Conservation (phyloP, 176 grass and related monocot genomes). For the Juncus effusus region DNA sequence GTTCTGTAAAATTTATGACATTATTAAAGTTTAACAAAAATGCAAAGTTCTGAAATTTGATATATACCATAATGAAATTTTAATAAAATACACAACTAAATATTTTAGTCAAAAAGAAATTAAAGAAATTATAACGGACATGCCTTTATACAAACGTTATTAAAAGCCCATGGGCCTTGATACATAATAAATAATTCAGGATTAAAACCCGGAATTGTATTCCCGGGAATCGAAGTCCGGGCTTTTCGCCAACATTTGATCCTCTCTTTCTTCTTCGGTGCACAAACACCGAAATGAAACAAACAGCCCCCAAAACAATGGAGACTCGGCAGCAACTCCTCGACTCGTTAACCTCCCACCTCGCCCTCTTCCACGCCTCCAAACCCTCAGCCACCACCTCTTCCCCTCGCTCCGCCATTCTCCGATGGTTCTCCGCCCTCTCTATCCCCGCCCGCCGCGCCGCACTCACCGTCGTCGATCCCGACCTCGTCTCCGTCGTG, state of each 20-base stretch:
- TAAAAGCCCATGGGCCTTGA: too few species aligned
- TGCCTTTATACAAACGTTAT: too few species aligned
- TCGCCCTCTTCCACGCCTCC: conserved; percentile 78
- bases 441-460: conserved; percentile 41
- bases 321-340: conserved; percentile 45
- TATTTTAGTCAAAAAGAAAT: too few species aligned
- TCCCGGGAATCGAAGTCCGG: too few species aligned
- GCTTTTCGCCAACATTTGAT: neutral
- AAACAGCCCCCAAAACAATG: neutral
- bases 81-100: too few species aligned
- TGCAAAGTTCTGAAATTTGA: too few species aligned
- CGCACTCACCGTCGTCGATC: conserved; percentile 42
- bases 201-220: too few species aligned
- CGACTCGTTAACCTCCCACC: conserved; percentile 81
- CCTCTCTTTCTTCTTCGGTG: conserved; percentile 20
- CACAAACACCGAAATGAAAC: conserved; percentile 25
- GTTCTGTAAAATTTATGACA: too few species aligned
- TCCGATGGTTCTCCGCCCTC: conserved; percentile 82
- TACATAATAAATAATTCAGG: too few species aligned
- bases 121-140: too few species aligned
- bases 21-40: too few species aligned
- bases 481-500: conserved; percentile 34
- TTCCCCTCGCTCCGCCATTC: conserved; percentile 53
- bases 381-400: conserved; percentile 29
- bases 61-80: too few species aligned